Conservation (phyloP, 768 basidiomycete genomes). For the Suillus subaureus region DNA sequence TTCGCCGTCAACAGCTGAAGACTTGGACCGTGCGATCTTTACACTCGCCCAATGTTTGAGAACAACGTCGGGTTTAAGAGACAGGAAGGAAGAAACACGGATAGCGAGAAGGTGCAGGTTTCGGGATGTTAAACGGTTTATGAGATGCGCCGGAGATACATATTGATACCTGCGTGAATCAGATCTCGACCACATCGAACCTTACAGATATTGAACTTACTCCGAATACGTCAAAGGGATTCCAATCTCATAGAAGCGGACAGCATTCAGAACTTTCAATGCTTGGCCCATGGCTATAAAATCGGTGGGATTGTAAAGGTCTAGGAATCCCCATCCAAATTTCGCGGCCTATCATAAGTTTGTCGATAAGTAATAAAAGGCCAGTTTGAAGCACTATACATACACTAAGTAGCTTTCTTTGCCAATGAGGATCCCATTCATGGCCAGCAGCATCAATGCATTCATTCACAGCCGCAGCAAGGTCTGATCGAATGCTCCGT, state of each 20-base stretch:
- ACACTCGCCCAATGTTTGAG: conserved; percentile 96
- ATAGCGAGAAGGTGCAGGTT: conserved; percentile 92
- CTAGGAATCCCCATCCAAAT: conserved; percentile 92
- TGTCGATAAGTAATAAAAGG: neutral
- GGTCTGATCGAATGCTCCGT: conserved; percentile 82
- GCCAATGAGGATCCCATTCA: conserved; percentile 92
- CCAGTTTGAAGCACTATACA: conserved; percentile 21
- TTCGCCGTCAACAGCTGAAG: conserved; percentile 58
- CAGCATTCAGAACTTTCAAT: conserved; percentile 91
- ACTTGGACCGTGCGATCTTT: conserved; percentile 78
- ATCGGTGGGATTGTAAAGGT: conserved; percentile 89
- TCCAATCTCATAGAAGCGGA: conserved; percentile 89
- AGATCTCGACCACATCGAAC: conserved; percentile 7
- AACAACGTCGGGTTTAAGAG: conserved; percentile 82
- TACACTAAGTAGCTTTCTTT: conserved; percentile 82
- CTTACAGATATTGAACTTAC: conserved; percentile 47
- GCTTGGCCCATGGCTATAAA: conserved; percentile 92
- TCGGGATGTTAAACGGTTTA: conserved; percentile 81
- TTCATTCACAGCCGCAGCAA: conserved; percentile 85
- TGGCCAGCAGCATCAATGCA: conserved; percentile 93
- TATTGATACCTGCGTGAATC: conserved; percentile 66
- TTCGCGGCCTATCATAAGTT: conserved; percentile 76
- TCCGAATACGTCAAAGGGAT: conserved; percentile 91
- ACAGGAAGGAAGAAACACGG: conserved; percentile 83
- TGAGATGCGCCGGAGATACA: conserved; percentile 77